Conservation (phyloP, 202 grass and related monocot genomes). For the Saccharum hybrid region DNA sequence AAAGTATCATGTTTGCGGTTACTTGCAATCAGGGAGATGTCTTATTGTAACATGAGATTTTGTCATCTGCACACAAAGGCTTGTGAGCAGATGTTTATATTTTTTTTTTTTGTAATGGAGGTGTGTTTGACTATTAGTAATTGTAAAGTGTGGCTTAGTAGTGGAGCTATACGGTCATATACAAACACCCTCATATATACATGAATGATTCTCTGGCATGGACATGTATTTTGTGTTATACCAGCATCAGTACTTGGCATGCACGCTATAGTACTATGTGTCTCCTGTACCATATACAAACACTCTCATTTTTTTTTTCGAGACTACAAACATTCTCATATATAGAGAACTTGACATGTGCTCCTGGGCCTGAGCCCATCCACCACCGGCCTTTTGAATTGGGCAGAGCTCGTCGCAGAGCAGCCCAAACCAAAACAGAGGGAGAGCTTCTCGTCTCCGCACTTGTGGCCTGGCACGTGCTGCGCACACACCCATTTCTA, state of each 20-base stretch:
- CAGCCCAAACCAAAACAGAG: neutral
- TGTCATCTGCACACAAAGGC: neutral
- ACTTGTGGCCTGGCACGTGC: neutral
- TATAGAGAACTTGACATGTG: neutral
- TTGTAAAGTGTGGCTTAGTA: neutral
- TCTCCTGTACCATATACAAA: neutral
- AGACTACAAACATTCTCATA: too few species aligned
- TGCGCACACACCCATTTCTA: neutral
- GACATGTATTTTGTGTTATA: neutral
- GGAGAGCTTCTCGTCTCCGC: neutral
- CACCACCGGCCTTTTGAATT: neutral
- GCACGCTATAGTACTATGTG: neutral
- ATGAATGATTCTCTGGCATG: neutral
- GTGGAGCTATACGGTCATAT: neutral
- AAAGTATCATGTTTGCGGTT: neutral
- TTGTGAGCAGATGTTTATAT: too few species aligned
- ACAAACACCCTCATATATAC: neutral
- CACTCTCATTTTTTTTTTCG: too few species aligned
- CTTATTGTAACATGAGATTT: neutral
- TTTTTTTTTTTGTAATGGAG: too few species aligned
- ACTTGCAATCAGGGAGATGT: neutral
- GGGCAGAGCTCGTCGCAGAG: neutral
- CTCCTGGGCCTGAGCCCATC: neutral
- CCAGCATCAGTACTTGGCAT: too few species aligned
- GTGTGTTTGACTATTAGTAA: too few species aligned